Base-by-base conservation (phyloP, 441 rosid species). In the Gossypium lobatum region DNA sequence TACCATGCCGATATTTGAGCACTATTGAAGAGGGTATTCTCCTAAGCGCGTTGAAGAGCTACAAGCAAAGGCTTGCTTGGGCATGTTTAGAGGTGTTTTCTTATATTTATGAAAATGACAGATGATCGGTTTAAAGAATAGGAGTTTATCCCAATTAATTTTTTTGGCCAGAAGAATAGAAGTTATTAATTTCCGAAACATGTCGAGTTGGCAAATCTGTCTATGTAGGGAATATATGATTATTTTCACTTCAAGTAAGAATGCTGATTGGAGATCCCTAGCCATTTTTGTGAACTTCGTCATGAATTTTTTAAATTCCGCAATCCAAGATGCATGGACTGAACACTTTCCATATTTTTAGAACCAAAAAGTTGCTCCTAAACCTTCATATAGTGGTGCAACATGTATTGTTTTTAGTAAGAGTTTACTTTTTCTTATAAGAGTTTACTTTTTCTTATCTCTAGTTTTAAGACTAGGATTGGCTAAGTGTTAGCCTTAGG, bases 311-410 rank as follows among this genome's bases (percentile, higher is more conserved):
- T 26, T 55, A 10, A 48, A 53, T 60, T 72, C 37, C 20, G 45
- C 54, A 62, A 18, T 59, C 64, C 81, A 13, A 59, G 76, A 58
- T 76, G 52, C 45, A 61, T 68, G 62, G 65, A 39, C 63, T 8
- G 20, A 71, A 39, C 25, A 21, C 14, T 63, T 16, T 39, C 28
- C 39, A 31, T 58, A 16, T 54, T 31, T 67, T 60, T 28, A 23
- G 46, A 16, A 70, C 34, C n/a, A 60, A 18, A 45, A 58, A 64
- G 37, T 25, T 16, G 69, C n/a, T 75, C 26, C 72, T 70, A 20
- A 28, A 48, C 62, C 28, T 66, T 63, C 71, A 13, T 61, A 55
- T 73, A 55, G 25, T 46, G 70, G 6, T 46, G 70, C 42, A 58
- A 48, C 46, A 20, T 73, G 6, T 52, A 58, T 66, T 61, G 52